phyloP scores from a whole-genome alignment of 108 stramenopile genomes.

The Pseudonitzschia delicatissima region DNA sequence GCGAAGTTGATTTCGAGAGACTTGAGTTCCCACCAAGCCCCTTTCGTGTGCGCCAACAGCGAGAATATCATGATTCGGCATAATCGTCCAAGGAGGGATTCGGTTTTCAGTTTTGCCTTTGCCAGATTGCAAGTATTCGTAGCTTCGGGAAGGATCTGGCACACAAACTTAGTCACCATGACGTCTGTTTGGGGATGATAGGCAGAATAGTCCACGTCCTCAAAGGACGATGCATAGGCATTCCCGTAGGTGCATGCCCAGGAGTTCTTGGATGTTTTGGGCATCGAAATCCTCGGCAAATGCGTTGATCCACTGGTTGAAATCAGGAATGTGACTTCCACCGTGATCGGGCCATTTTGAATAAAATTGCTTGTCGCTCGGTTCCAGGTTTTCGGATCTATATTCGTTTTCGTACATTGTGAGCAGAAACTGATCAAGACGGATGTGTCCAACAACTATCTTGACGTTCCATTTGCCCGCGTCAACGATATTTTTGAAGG shows the following conservation, averaged over 20 bases:
- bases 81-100: neutral
- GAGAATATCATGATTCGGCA: conserved; percentile 6
- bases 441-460: conserved; percentile 1
- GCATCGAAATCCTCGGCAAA: neutral
- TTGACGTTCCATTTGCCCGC: conserved; percentile 2
- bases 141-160: conserved; percentile 3
- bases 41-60: conserved; percentile 10
- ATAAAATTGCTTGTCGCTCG: neutral
- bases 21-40: neutral
- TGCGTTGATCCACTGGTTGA: conserved; percentile 1
- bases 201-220: conserved; percentile 2
- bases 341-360: conserved; percentile 8
- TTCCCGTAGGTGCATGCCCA: conserved; percentile 4
- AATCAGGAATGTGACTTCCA: neutral
- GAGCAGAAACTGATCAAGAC: conserved; percentile 8
- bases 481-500: conserved; percentile 9
- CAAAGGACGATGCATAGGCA: conserved; percentile 1
- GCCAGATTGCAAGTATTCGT: neutral
- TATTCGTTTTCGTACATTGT: conserved; percentile 2
- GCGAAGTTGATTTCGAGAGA: neutral
- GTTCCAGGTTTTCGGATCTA: neutral
- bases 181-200: neutral
- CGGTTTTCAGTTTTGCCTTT: neutral
- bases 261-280: neutral
- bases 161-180: neutral